Evolutionary conservation across 306 rosid genomes (phyloP).

Genomic region (Myrica gale): DNA sequence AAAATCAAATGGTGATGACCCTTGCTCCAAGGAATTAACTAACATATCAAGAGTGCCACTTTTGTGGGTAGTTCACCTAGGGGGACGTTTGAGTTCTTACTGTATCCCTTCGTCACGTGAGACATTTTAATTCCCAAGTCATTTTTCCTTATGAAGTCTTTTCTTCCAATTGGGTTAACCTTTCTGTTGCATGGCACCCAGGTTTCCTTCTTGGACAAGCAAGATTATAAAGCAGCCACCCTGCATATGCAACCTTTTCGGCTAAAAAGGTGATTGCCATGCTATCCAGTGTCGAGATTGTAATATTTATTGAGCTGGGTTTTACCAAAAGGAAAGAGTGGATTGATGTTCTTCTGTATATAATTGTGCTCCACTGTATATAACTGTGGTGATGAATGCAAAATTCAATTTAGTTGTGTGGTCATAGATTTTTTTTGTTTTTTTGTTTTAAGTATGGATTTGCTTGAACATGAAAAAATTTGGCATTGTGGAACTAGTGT

Average conservation of each 20-base stretch:
- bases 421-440: neutral
- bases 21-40: neutral
- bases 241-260: conserved; percentile 50
- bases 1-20: neutral
- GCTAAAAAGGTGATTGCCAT: conserved; percentile 43
- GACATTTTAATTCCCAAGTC: neutral
- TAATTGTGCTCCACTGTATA: neutral
- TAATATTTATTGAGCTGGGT: neutral
- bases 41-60: neutral
- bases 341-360: too few relatives aligned
- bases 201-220: conserved; percentile 57
- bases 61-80: neutral
- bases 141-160: neutral
- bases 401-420: neutral
- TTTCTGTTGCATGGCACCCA: conserved; percentile 15
- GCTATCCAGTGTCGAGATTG: neutral
- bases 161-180: conserved; percentile 5
- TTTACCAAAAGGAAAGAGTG: neutral
- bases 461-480: conserved; percentile 7
- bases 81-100: neutral
- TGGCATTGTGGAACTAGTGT: neutral
- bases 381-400: neutral
- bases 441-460: neutral
- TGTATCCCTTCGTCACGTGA: neutral
- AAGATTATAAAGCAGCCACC: conserved; percentile 45